Conservation (phyloP, 2,329 filamentous ascomycete species). For the Paecilomyces sp. region DNA sequence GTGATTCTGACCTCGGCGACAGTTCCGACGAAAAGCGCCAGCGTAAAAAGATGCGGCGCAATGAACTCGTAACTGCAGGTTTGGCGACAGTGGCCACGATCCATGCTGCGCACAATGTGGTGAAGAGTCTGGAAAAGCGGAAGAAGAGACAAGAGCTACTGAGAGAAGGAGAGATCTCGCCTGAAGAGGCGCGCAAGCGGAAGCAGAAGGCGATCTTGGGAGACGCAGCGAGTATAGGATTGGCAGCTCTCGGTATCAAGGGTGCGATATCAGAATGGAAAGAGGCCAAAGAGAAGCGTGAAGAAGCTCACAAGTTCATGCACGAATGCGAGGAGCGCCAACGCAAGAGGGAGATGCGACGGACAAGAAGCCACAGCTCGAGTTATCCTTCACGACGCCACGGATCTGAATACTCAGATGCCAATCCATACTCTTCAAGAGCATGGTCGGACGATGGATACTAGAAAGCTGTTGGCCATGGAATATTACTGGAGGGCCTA, state of each 20-base stretch:
- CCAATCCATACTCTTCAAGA: not conserved
- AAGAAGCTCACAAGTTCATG: slow-evolving; percentile 50
- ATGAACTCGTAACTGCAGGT: slow-evolving; percentile 59
- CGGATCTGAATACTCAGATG: slow-evolving; percentile 22
- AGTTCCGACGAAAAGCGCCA: slow-evolving; percentile 57
- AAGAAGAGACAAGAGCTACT: slow-evolving; percentile 54
- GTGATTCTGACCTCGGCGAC: slow-evolving; percentile 47
- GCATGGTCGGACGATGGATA: not conserved
- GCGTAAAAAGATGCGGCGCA: slow-evolving; percentile 58
- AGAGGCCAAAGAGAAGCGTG: slow-evolving; percentile 56
- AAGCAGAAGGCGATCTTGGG: slow-evolving; percentile 58
- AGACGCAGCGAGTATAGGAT: slow-evolving; percentile 59
- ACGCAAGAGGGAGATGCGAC: slow-evolving; percentile 41
- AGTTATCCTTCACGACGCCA: slow-evolving; percentile 2
- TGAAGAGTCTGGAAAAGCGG: slow-evolving; percentile 57
- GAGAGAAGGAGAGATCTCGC: slow-evolving; percentile 56
- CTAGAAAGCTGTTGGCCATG: not conserved
- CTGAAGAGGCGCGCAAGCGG: slow-evolving; percentile 55
- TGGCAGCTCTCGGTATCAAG: slow-evolving; percentile 62
- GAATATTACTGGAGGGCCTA: not conserved
- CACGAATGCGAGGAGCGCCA: slow-evolving; percentile 36
- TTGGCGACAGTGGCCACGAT: slow-evolving; percentile 63
- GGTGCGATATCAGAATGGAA: slow-evolving; percentile 61
- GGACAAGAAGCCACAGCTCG: slow-evolving; percentile 15
- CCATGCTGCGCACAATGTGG: slow-evolving; percentile 60